Base-by-base conservation (phyloP, 176 grass and related monocot genomes). In the Phyllostachys edulis region DNA sequence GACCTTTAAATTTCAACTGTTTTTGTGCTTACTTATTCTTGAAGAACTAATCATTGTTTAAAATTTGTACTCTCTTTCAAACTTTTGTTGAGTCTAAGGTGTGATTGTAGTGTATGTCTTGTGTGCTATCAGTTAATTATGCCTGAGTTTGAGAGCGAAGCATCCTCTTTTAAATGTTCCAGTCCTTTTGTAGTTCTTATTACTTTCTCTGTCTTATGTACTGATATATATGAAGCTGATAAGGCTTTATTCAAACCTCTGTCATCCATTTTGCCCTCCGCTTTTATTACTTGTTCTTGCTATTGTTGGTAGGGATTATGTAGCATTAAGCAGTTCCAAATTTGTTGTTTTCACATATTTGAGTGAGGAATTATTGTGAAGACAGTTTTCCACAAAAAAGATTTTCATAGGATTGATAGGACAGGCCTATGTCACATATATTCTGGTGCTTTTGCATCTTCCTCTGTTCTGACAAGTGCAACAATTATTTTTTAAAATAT, bases 1-100 rank as follows among this genome's bases (percentile, higher is more conserved):
- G 14, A 51, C 29, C 12, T 39, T 63, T 64, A n/a, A 18, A 37
- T 16, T 41, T 84, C 50, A 40, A 41, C 37, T 24, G 36, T 37
- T 56, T 71, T 49, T 36, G 2, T 78, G 51, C 46, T 57, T 85
- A 57, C 63, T 85, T 85, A 66, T 77, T 46, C 20, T 62, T 85
- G 15, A 46, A 50, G 71, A 66, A 37, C 9, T 39, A 23, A 1
- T 39, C 32, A 36, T 16, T 65, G 7, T 75, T 7, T 24, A 65
- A 52, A 75, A 38, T 50, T 39, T 61, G 55, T 57, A 21, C 47
- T 75, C 15, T 23, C 16, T 21, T 54, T 54, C 51, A 55, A 36
- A 13, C 45, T 84, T 42, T 56, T 27, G 39, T 69, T 61, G 17
- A 77, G 63, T 64, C 8, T 20, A 59, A 46, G 16, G 12, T 78